A percentile compares a stretch with the other conserved stretches of the same genome.
phyloP scores from a whole-genome alignment of 768 basidiomycete species.

The Clavaria fumosa region DNA sequence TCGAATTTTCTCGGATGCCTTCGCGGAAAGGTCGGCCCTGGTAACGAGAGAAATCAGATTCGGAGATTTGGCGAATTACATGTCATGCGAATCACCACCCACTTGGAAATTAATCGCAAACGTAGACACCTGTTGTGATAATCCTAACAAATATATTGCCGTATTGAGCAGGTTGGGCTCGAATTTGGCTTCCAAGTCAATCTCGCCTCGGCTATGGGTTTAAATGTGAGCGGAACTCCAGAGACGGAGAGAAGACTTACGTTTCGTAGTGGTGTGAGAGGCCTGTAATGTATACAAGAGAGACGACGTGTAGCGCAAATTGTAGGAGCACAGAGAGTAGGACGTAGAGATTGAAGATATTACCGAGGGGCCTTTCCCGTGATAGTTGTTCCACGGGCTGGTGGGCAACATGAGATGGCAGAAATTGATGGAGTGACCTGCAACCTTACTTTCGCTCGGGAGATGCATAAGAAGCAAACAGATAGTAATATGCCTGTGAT shows the following conservation, averaged over 20 bases:
- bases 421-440: no score
- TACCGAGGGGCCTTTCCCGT: constrained; percentile 80
- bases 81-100: constrained; percentile 6
- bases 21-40: constrained; percentile 96
- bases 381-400: constrained; percentile 96
- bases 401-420: neutral
- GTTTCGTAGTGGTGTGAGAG: constrained; percentile 65
- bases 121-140: constrained; percentile 96
- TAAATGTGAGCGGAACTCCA: constrained; percentile 3
- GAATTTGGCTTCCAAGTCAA: constrained; percentile 94
- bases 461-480: constrained; percentile 96
- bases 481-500: constrained; percentile 96
- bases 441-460: constrained; percentile 76
- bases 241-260: constrained; percentile 29
- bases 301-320: constrained; percentile 84
- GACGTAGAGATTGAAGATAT: constrained; percentile 96
- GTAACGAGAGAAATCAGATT: constrained; percentile 1
- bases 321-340: constrained; percentile 82
- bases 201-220: constrained; percentile 39
- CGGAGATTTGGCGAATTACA: neutral
- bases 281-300: constrained; percentile 86
- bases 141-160: constrained; percentile 86
- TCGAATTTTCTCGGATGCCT: constrained; percentile 88
- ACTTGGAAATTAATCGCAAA: constrained; percentile 98
- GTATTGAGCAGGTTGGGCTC: constrained; percentile 92